These are phyloP conservation scores for Balansia obtecta DNA, from an alignment of 2,329 filamentous ascomycete species.

Conservation along the genomic window DNA sequence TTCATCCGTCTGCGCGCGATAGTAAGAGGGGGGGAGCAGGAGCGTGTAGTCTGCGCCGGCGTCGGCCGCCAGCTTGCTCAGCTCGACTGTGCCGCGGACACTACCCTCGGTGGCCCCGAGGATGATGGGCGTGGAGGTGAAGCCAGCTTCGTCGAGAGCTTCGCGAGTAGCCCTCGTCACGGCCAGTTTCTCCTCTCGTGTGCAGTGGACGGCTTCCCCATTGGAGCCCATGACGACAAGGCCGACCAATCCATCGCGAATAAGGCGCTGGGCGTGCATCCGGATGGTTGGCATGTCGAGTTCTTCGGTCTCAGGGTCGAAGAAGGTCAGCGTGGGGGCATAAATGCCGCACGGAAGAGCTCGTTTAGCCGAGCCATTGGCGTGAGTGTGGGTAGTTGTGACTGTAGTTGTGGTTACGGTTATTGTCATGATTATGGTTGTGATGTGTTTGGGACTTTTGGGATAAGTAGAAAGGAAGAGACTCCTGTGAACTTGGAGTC, in stretches of 20 bases:
- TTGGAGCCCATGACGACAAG: conserved; percentile 85
- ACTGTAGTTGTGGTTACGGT: no score
- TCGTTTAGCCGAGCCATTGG: neutral
- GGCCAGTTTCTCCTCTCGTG: conserved; percentile 60
- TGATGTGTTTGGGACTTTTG: no score
- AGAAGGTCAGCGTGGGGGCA: conserved; percentile 84
- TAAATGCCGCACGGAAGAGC: conserved; percentile 69
- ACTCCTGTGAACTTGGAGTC: no score
- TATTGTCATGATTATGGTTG: no score
- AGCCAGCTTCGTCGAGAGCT: conserved; percentile 71
- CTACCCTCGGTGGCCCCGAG: conserved; percentile 73
- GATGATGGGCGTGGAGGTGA: conserved; percentile 63
- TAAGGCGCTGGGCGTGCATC: conserved; percentile 68
- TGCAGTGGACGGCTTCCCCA: conserved; percentile 78
- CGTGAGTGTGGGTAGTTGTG: no score
- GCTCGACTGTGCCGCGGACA: conserved; percentile 66
- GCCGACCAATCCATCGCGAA: conserved; percentile 64
- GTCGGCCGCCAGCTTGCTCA: conserved; percentile 51
- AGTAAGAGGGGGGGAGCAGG: conserved; percentile 73
- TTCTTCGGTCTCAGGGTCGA: conserved; percentile 71
- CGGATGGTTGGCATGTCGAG: conserved; percentile 71
- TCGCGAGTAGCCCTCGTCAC: conserved; percentile 69
- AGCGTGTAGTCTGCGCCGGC: conserved; percentile 73
- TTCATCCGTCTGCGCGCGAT: conserved; percentile 64
- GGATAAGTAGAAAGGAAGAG: no score